Percentiles rank a stretch among this genome's conserved stretches.
phyloP scores from a whole-genome alignment of 371 early-diverging fungal genomes.

The Amoeboradix gromovi region DNA sequence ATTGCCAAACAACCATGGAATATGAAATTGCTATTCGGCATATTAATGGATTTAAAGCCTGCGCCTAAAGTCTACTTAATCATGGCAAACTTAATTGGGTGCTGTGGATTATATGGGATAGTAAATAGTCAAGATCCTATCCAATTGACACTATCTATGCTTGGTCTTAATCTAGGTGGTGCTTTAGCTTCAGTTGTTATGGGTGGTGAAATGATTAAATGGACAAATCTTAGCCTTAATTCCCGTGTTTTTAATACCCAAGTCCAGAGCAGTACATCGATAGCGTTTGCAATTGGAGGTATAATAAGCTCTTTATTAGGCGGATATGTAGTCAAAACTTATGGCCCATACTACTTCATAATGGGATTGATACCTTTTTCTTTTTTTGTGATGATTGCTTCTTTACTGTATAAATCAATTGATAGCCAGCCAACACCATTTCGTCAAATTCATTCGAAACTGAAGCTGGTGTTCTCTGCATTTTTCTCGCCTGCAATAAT shows the following conservation, averaged over 20 bases:
- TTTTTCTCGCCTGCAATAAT: neutral
- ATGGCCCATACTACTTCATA: neutral
- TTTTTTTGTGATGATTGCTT: neutral
- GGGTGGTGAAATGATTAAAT: neutral
- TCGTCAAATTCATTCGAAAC: neutral
- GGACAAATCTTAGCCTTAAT: neutral
- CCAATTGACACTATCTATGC: neutral
- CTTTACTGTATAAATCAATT: neutral
- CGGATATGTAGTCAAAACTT: neutral
- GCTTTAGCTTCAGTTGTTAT: neutral
- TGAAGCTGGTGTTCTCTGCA: neutral
- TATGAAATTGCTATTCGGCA: neutral
- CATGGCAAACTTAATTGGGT: neutral
- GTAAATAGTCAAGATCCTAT: neutral
- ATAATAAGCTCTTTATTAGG: neutral
- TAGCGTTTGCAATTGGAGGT: neutral
- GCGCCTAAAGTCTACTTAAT: neutral
- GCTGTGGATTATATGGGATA: neutral
- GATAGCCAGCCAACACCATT: neutral
- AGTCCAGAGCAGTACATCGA: neutral
- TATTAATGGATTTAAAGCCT: neutral
- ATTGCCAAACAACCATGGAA: neutral
- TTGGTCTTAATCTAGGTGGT: neutral
- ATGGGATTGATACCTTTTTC: neutral
- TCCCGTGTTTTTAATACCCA: neutral